Conservation (phyloP, 495 filamentous ascomycete genomes). For the Evernia prunastri region DNA sequence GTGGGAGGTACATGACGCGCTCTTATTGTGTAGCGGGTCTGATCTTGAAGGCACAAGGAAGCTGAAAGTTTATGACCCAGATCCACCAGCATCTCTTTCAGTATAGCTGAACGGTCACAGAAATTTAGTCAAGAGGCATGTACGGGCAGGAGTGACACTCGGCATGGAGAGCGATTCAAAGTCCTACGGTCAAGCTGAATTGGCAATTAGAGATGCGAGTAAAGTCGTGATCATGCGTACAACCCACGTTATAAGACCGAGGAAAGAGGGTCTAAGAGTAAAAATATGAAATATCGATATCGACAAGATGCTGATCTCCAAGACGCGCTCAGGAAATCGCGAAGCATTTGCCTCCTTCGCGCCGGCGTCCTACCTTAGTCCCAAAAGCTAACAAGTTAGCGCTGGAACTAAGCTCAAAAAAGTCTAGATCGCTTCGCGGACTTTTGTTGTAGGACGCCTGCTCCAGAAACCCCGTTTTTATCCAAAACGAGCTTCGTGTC, state of each 20-base stretch:
- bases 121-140: not conserved
- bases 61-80: not conserved
- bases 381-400: too few species aligned
- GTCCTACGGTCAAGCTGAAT: not conserved
- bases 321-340: slow-evolving; percentile 15
- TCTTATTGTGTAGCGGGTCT: not conserved
- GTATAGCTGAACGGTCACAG: not conserved
- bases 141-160: not conserved
- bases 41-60: not conserved
- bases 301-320: slow-evolving; percentile 1
- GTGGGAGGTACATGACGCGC: slow-evolving; percentile 81
- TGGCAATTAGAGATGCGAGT: not conserved
- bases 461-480: too few species aligned
- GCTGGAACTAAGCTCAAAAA: too few species aligned
- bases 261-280: not conserved
- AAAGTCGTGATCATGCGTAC: not conserved
- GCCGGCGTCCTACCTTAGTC: too few species aligned
- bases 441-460: too few species aligned
- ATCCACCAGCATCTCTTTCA: not conserved
- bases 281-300: not conserved
- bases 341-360: too few species aligned
- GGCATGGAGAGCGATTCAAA: not conserved
- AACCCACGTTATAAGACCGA: not conserved
- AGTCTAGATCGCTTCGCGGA: too few species aligned
- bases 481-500: too few species aligned